Evolutionary conservation across 2,329 filamentous ascomycete genomes (phyloP).

Genomic region (Ilyonectria sp.): DNA sequence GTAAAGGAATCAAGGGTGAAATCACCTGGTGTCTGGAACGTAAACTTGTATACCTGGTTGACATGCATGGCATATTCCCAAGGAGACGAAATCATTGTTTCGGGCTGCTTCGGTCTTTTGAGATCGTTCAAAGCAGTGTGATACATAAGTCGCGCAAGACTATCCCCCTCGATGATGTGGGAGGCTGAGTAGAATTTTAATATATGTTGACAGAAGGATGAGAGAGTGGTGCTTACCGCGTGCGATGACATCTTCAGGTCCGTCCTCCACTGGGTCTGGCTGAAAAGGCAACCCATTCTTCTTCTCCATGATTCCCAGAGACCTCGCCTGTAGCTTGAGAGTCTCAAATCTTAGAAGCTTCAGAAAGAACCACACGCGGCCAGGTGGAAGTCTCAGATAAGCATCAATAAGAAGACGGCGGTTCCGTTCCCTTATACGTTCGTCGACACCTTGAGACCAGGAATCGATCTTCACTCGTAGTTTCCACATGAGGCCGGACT

Average conservation of each 20-base stretch:
- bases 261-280: not conserved
- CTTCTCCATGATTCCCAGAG: not conserved
- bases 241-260: slow-evolving; percentile 7
- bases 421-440: slow-evolving; percentile 3
- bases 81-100: not conserved
- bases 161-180: not conserved
- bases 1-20: not conserved
- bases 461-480: slow-evolving; percentile 24
- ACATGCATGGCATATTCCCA: not conserved
- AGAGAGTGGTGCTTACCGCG: not conserved
- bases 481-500: slow-evolving; percentile 10
- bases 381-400: slow-evolving; percentile 3
- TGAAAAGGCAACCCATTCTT: not conserved
- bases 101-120: not conserved
- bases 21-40: not conserved
- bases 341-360: slow-evolving; percentile 52
- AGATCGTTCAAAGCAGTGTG: not conserved
- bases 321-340: not conserved
- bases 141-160: not conserved
- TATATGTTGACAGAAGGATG: not conserved
- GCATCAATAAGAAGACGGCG: not conserved
- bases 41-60: not conserved
- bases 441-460: slow-evolving; percentile 25
- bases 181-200: not conserved
- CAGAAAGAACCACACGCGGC: slow-evolving; percentile 21